These are phyloP conservation scores for Boletus rubescentipes DNA, from an alignment of 768 basidiomycete species.

Conservation along the genomic window DNA sequence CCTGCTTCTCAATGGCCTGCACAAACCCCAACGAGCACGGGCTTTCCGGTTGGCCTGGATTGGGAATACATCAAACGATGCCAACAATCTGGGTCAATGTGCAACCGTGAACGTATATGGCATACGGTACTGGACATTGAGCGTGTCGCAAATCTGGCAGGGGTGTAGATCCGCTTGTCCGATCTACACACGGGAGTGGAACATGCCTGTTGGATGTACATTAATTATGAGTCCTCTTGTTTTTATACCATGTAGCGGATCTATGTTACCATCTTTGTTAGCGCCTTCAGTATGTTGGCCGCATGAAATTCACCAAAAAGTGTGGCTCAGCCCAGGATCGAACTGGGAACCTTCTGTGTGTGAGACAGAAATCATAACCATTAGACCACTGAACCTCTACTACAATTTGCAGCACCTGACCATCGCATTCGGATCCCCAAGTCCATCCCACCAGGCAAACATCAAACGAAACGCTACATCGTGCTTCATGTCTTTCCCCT, in stretches of 20 bases:
- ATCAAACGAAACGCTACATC: background rate
- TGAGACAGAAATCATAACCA: conserved; percentile 52
- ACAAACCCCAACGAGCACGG: no score
- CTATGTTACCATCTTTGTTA: no score
- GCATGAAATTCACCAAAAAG: background rate
- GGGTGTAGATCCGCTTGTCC: background rate
- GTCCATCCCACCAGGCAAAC: background rate
- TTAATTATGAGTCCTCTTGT: no score
- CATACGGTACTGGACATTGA: no score
- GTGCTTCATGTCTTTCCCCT: conserved; percentile 25
- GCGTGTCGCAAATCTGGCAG: background rate
- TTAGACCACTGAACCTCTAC: conserved; percentile 42
- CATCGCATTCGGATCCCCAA: background rate
- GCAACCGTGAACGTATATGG: background rate
- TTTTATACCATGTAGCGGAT: no score
- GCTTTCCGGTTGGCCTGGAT: background rate
- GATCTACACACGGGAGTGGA: no score
- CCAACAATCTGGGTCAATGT: background rate
- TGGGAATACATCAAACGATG: background rate
- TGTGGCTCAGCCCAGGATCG: conserved; percentile 44
- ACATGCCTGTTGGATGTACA: no score
- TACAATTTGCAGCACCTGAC: fast-evolving
- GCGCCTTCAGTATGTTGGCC: background rate
- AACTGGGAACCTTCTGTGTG: conserved; percentile 51
- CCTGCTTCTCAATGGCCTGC: background rate